These are phyloP conservation scores for Thraustochytrium sp. DNA, from an alignment of 352 stramenopile species.

Conservation along the genomic window DNA sequence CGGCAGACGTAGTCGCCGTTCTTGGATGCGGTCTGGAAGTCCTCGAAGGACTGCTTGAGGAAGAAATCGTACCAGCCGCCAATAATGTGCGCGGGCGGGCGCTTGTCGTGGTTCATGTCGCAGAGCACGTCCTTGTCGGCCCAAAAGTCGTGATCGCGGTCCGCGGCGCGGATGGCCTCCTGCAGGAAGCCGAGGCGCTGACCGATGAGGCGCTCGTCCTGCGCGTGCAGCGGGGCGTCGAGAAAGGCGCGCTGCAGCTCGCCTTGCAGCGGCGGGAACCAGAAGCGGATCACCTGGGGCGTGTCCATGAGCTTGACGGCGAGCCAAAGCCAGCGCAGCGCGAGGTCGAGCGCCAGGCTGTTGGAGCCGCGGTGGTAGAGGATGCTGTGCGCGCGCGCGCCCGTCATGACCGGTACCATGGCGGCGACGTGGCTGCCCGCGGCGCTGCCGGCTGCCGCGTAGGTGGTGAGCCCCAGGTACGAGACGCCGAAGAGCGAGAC, in stretches of 20 bases:
- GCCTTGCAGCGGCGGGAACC: not conserved
- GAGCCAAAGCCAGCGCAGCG: conserved; percentile 33
- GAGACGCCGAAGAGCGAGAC: conserved; percentile 36
- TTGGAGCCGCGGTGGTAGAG: not conserved
- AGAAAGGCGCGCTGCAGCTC: conserved; percentile 26
- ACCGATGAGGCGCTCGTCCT: conserved; percentile 4
- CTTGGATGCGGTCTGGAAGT: not conserved
- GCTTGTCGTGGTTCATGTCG: not conserved
- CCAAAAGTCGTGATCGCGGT: conserved; percentile 27
- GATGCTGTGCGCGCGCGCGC: not conserved
- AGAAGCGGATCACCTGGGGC: not conserved
- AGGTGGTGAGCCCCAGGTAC: conserved; percentile 37
- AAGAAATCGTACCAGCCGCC: conserved; percentile 44
- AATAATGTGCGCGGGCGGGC: conserved; percentile 21
- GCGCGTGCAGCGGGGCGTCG: not conserved
- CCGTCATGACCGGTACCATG: conserved; percentile 27
- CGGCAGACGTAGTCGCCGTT: not conserved
- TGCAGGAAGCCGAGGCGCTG: conserved; percentile 7
- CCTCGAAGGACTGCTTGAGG: conserved; percentile 18
- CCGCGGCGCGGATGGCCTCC: conserved; percentile 2
- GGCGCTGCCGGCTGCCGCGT: not conserved
- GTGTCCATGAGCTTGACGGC: conserved; percentile 23
- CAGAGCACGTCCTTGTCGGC: conserved; percentile 30
- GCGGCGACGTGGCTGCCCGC: not conserved
- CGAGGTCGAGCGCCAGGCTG: conserved; percentile 22